Conservation (phyloP, 352 stramenopile genomes). For the Hyaloperonospora arabidopsidis region DNA sequence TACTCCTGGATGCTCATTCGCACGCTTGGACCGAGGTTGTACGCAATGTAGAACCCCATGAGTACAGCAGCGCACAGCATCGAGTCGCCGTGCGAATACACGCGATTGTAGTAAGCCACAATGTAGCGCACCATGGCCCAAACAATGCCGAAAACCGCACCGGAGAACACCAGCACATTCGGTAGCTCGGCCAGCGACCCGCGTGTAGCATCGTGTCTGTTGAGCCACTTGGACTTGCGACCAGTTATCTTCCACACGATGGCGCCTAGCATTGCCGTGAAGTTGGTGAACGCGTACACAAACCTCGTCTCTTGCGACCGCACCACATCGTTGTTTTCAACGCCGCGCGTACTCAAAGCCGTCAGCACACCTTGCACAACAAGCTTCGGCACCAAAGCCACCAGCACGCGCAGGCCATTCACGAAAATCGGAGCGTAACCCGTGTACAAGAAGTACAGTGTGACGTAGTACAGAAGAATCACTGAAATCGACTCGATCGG, state of each 20-base stretch:
- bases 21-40: constrained; percentile 69
- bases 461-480: constrained; percentile 81
- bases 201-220: constrained; percentile 53
- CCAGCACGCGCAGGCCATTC: constrained; percentile 56
- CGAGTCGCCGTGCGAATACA: constrained; percentile 69
- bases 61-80: constrained; percentile 60
- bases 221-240: constrained; percentile 59
- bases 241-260: constrained; percentile 82
- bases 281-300: constrained; percentile 79
- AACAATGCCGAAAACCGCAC: constrained; percentile 57
- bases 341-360: constrained; percentile 62
- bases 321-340: constrained; percentile 78
- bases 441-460: constrained; percentile 82
- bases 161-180: constrained; percentile 80
- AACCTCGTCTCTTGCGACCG: constrained; percentile 75
- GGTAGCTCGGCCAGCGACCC: constrained; percentile 68
- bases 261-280: constrained; percentile 60
- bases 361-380: constrained; percentile 67
- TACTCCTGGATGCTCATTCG: constrained; percentile 85
- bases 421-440: constrained; percentile 79
- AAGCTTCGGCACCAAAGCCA: constrained; percentile 64
- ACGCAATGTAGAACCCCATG: constrained; percentile 70
- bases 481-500: constrained; percentile 66
- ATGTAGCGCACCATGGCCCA: constrained; percentile 81
- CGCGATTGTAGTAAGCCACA: constrained; percentile 60